Evolutionary conservation across 441 rosid genomes (phyloP).

Genomic region (Erodium texanum): DNA sequence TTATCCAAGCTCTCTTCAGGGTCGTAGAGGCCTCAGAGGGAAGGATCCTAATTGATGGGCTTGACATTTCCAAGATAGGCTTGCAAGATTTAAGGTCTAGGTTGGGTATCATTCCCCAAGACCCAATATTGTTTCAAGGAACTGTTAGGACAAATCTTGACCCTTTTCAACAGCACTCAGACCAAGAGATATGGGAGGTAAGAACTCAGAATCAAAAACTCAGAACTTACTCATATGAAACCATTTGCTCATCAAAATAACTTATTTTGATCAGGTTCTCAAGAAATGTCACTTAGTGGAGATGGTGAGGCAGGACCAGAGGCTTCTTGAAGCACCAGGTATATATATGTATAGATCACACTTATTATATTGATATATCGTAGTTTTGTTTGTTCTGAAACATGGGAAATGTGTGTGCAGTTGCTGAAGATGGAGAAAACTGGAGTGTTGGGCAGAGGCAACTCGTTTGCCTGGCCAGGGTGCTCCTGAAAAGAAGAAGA

Average conservation of each 20-base stretch:
- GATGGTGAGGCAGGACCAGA: slow-evolving; percentile 41
- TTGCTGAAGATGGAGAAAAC: slow-evolving; percentile 60
- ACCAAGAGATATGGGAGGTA: slow-evolving; percentile 65
- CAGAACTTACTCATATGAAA: not conserved
- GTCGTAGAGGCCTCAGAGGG: slow-evolving; percentile 54
- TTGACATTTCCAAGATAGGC: slow-evolving; percentile 45
- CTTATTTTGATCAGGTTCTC: slow-evolving; percentile 31
- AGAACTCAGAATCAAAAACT: not conserved
- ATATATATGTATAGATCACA: not conserved
- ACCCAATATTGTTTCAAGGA: slow-evolving; percentile 58
- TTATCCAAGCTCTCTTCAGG: slow-evolving; percentile 62
- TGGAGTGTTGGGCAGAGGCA: slow-evolving; percentile 76
- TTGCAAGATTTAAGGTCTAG: slow-evolving; percentile 57
- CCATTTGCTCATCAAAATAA: not conserved
- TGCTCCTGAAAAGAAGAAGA: slow-evolving; percentile 43
- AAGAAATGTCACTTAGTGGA: slow-evolving; percentile 44
- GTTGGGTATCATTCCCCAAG: slow-evolving; percentile 63
- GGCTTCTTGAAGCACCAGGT: slow-evolving; percentile 62
- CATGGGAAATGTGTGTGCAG: slow-evolving; percentile 21
- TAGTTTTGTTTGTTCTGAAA: not conserved
- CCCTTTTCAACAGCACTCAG: slow-evolving; percentile 45
- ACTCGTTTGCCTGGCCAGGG: slow-evolving; percentile 55
- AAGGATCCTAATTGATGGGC: slow-evolving; percentile 44
- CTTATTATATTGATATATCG: not conserved
- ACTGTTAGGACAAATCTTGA: slow-evolving; percentile 56